Base-by-base conservation (phyloP, 2,329 filamentous ascomycete species). In the Oidium heveae region DNA sequence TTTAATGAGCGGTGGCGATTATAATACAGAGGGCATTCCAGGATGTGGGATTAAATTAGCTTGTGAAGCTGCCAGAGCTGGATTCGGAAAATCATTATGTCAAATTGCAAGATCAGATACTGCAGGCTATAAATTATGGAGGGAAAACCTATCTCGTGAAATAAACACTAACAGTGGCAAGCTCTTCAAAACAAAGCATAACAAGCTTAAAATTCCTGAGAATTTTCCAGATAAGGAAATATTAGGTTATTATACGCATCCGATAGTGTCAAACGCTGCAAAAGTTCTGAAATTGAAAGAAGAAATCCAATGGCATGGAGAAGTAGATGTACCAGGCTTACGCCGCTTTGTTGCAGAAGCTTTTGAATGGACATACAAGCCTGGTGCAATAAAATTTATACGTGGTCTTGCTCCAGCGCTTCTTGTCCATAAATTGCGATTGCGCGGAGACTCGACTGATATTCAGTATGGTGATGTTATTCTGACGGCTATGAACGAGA, bases 1-100 rank as follows among this genome's bases (percentile, higher is more conserved):
- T 0, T 70, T 98, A 58, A 87, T 98, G 76, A 95, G 88, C 61
- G 91, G 91, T 7, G 91, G 91, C 7, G 91, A 98, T 66, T 98
- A 98, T 61, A 72, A 89, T 0, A 85, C 88, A 0, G 84, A 86
- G 55, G 91, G 91, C 0, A 82, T 98, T 16, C 80, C 84, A 0
- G 84, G 85, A 4, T 94, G 88, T 61, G 91, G 91, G 1, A 78
- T 86, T 52, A 94, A 89, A 63, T 72, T 88, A 12, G 89, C 91
- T 0, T 91, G 84, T 60, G 86, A 95, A 65, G 93, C 91, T 54
- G 88, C 88, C 36, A 78, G 78, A 62, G 91, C 86, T 54, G 87
- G 88, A 0, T 96, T 89, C 66, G 91, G 89, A 1, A 76, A 73
- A 56, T 76, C 82, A 37, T 69, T 96, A 4, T 89, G 84, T 64